Evolutionary conservation across 306 rosid genomes (phyloP).

Genomic region (Quercus dentata): DNA sequence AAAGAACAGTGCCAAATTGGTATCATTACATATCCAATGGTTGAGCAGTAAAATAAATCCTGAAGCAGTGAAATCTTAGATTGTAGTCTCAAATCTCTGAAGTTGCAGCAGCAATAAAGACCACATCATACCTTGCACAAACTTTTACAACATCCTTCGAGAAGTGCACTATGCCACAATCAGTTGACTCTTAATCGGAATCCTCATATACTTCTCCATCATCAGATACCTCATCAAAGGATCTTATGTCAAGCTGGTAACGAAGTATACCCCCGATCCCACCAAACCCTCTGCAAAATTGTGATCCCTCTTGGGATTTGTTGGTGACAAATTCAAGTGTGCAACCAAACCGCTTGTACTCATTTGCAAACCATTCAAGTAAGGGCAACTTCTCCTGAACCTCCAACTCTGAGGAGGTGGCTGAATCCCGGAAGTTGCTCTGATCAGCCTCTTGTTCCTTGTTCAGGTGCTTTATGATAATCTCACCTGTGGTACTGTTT

Average conservation of each 20-base stretch:
- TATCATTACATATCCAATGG: neutral
- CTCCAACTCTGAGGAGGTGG: neutral
- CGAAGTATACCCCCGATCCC: constrained; percentile 4
- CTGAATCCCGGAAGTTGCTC: constrained; percentile 2
- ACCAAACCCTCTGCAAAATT: constrained; percentile 7
- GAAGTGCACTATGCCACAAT: neutral
- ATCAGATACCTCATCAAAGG: constrained; percentile 4
- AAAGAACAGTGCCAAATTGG: neutral
- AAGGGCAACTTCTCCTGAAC: constrained; percentile 1
- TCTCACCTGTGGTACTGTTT: neutral
- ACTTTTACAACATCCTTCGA: neutral
- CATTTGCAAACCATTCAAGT: constrained; percentile 5
- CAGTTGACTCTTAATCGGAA: neutral
- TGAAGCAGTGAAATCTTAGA: neutral
- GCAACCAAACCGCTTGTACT: constrained; percentile 1
- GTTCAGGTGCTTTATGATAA: neutral
- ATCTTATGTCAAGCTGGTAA: constrained; percentile 5
- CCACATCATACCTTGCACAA: neutral
- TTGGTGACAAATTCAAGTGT: neutral
- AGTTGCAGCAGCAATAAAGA: neutral
- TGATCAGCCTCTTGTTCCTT: constrained; percentile 7
- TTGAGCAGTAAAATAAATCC: neutral
- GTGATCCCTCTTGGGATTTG: constrained; percentile 11
- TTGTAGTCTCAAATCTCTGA: neutral
- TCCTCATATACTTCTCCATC: constrained; percentile 3